Conservation (phyloP, 2,329 filamentous ascomycete genomes). For the Trichoderma atrobrunneum region DNA sequence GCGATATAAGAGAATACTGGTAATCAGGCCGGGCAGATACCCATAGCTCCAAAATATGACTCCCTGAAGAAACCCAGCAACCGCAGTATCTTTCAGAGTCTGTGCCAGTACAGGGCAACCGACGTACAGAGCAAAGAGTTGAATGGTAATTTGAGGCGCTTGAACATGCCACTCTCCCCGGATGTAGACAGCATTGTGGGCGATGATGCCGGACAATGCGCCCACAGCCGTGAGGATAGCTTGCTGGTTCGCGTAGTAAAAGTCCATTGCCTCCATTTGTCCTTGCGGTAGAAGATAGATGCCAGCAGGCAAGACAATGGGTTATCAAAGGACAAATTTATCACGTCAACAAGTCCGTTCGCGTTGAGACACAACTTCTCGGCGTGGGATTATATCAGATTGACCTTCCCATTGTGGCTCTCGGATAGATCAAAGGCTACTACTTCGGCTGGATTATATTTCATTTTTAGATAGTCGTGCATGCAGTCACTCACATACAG, state of each 20-base stretch:
- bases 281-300: not conserved
- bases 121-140: not conserved
- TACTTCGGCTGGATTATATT: not conserved
- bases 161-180: constrained; percentile 28
- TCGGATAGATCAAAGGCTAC: not conserved
- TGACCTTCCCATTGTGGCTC: not conserved
- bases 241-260: not conserved
- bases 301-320: not conserved
- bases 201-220: not conserved
- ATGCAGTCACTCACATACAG: not conserved
- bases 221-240: not conserved
- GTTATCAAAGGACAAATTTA: not conserved
- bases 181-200: constrained; percentile 24
- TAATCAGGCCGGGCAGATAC: not conserved
- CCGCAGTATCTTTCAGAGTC: not conserved
- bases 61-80: not conserved
- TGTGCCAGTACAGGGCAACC: not conserved
- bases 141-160: constrained; percentile 24
- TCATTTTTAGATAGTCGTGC: not conserved
- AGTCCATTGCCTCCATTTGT: not conserved
- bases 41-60: not conserved
- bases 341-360: not conserved
- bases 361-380: not conserved
- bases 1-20: not conserved
- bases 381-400: not conserved